These are phyloP conservation scores for Dactylellina haptotyla DNA, from an alignment of 2,329 filamentous ascomycete species.

Conservation along the genomic window DNA sequence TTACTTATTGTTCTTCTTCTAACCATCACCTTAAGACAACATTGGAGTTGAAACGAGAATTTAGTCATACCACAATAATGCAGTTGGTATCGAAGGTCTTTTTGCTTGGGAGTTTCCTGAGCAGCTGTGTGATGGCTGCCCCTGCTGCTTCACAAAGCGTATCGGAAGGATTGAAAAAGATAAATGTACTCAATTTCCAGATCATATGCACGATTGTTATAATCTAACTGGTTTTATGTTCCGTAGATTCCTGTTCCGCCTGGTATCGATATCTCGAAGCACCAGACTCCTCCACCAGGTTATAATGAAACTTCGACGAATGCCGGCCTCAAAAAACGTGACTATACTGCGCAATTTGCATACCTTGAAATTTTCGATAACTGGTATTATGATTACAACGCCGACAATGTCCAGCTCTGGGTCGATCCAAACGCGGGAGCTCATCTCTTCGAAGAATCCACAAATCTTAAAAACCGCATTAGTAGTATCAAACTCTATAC, in stretches of 20 bases:
- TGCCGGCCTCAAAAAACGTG: background rate
- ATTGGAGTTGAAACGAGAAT: background rate
- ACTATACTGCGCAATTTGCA: constrained; percentile 3
- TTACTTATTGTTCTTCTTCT: constrained; percentile 1
- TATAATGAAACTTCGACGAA: background rate
- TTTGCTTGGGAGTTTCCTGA: background rate
- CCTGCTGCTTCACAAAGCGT: background rate
- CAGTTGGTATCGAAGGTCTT: constrained; percentile 2
- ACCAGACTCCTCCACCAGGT: constrained; percentile 5
- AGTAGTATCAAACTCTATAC: background rate
- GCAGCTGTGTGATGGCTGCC: constrained; percentile 10
- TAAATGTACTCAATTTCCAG: constrained; percentile 8
- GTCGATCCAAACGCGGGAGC: background rate
- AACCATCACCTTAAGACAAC: background rate
- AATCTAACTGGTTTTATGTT: background rate
- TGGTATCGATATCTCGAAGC: constrained; percentile 1
- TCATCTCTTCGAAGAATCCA: background rate
- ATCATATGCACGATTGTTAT: background rate
- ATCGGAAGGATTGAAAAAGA: background rate
- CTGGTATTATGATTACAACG: constrained; percentile 10
- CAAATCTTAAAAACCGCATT: constrained; percentile 4
- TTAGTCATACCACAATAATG: background rate
- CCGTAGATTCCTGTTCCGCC: background rate
- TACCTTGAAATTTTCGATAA: background rate
- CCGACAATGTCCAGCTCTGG: constrained; percentile 3